Evolutionary conservation across 495 filamentous ascomycete species (phyloP).

Genomic region (Aspergillus olivimuriae): DNA sequence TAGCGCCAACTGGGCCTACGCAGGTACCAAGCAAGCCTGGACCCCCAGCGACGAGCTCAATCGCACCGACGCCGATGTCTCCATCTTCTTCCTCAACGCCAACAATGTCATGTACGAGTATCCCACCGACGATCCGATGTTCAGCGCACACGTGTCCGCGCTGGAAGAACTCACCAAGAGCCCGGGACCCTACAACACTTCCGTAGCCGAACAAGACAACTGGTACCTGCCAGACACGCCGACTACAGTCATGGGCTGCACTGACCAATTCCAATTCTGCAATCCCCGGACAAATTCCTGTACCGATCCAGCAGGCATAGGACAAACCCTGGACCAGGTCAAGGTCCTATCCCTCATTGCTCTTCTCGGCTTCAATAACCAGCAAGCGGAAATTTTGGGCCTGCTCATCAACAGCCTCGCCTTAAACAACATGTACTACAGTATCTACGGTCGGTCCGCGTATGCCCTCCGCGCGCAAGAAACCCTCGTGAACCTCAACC

Average conservation of each 20-base stretch:
- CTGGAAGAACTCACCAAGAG: background rate
- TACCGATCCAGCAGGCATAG: background rate
- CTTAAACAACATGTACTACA: background rate
- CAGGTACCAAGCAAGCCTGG: background rate
- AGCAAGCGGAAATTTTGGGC: background rate
- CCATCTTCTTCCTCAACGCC: constrained; percentile 22
- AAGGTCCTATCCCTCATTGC: background rate
- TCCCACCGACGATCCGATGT: constrained; percentile 15
- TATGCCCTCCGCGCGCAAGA: background rate
- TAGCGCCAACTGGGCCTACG: background rate
- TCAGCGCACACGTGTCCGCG: constrained; percentile 6
- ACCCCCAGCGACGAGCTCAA: constrained; percentile 8
- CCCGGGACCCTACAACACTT: background rate
- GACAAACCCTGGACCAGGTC: background rate
- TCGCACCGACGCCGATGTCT: constrained; percentile 25
- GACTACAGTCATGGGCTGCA: constrained; percentile 12
- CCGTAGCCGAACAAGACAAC: background rate
- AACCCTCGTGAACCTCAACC: background rate
- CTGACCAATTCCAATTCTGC: constrained; percentile 17
- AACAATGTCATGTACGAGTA: constrained; percentile 18
- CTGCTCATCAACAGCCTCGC: background rate
- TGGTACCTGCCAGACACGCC: background rate
- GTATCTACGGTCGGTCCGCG: background rate
- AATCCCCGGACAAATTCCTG: constrained; percentile 3
- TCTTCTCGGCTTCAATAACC: background rate